phyloP scores from a whole-genome alignment of 805 yeast species.

The Candida piceae region DNA sequence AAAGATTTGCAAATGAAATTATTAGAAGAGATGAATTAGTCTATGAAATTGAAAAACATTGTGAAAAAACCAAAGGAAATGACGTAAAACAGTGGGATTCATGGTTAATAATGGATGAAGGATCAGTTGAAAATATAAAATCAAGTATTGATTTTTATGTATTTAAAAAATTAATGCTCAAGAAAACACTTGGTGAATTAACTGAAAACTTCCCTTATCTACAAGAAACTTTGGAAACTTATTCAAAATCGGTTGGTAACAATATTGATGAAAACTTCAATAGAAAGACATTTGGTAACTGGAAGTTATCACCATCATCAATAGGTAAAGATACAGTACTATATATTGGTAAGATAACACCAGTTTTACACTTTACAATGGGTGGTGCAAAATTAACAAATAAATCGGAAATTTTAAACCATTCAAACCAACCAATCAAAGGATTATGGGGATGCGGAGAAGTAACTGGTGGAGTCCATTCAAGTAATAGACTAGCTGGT shows the following conservation, averaged over 20 bases:
- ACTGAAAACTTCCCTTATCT: slow-evolving; percentile 29
- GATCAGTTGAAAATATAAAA: slow-evolving; percentile 39
- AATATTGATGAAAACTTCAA: slow-evolving; percentile 8
- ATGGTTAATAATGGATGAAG: slow-evolving; percentile 44
- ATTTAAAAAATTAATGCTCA: slow-evolving; percentile 50
- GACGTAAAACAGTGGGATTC: slow-evolving; percentile 30
- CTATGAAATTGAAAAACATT: slow-evolving; percentile 46
- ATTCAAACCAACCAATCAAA: slow-evolving; percentile 27
- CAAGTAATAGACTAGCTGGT: slow-evolving; percentile 60
- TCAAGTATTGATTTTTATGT: slow-evolving; percentile 54
- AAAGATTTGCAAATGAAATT: slow-evolving; percentile 56
- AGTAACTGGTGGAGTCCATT: slow-evolving; percentile 67
- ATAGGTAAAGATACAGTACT: slow-evolving; percentile 23
- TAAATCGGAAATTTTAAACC: slow-evolving; percentile 35
- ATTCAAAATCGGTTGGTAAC: slow-evolving; percentile 3
- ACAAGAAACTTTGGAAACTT: slow-evolving; percentile 6
- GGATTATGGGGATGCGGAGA: slow-evolving; percentile 66
- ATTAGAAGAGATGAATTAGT: slow-evolving; percentile 58
- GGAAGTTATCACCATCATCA: slow-evolving; percentile 9
- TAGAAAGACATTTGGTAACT: slow-evolving; percentile 14
- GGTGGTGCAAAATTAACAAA: slow-evolving; percentile 58
- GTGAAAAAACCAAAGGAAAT: slow-evolving; percentile 7
- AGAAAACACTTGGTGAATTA: slow-evolving; percentile 39
- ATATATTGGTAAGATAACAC: slow-evolving; percentile 48
- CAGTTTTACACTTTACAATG: slow-evolving; percentile 64